These are phyloP conservation scores for Aspergillus intermedius DNA, from an alignment of 2,329 filamentous ascomycete genomes.

Conservation along the genomic window DNA sequence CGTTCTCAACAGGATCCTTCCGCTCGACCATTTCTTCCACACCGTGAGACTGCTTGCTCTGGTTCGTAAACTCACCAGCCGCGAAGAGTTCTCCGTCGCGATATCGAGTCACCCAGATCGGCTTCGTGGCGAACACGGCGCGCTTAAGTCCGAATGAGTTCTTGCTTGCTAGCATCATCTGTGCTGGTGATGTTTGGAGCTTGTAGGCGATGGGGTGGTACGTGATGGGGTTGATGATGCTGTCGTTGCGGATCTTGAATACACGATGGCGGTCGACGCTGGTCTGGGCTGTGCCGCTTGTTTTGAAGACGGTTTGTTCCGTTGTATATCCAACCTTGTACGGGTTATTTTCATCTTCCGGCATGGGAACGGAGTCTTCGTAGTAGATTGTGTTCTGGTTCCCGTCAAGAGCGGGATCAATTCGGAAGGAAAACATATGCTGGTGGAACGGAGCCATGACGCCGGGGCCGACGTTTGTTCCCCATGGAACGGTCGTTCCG, in stretches of 20 bases:
- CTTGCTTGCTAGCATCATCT: constrained; percentile 44
- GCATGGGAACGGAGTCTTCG: constrained; percentile 50
- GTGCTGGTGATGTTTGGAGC: constrained; percentile 41
- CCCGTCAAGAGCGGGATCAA: constrained; percentile 57
- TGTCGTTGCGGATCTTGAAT: constrained; percentile 49
- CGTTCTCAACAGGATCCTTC: constrained; percentile 45
- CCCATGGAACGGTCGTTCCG: constrained; percentile 58
- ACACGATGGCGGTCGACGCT: constrained; percentile 44
- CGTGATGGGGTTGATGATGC: constrained; percentile 39
- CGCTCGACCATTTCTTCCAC: constrained; percentile 47
- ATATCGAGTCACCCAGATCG: constrained; percentile 51
- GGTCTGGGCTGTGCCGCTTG: constrained; percentile 47
- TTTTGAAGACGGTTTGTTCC: constrained; percentile 44
- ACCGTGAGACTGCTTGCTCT: constrained; percentile 48
- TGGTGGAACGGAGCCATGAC: constrained; percentile 67
- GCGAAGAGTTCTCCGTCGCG: constrained; percentile 48
- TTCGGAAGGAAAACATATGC: constrained; percentile 65
- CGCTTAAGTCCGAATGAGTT: constrained; percentile 41
- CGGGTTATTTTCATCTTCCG: constrained; percentile 53
- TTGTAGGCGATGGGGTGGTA: constrained; percentile 47
- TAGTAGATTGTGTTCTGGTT: constrained; percentile 49
- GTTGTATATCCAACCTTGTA: constrained; percentile 57
- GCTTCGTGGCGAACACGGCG: constrained; percentile 47
- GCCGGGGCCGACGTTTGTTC: constrained; percentile 63
- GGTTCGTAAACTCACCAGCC: constrained; percentile 47